phyloP scores from a whole-genome alignment of 2,329 filamentous ascomycete genomes.

The Dactylellina cionopaga region DNA sequence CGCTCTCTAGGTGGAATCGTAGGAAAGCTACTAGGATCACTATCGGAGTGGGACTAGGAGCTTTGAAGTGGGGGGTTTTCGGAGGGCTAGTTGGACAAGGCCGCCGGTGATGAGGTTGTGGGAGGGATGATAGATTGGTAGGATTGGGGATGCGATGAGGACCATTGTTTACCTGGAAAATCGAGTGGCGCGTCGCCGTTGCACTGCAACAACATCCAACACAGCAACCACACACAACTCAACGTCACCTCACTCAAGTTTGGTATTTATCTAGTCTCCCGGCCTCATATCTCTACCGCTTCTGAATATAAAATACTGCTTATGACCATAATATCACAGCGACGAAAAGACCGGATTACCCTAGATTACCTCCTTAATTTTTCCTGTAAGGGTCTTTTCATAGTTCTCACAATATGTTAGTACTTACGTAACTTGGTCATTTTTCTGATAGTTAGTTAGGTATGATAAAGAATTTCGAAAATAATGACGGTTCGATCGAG shows the following conservation, averaged over 20 bases:
- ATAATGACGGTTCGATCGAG: too few species aligned
- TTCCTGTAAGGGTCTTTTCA: too few species aligned
- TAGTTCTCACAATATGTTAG: too few species aligned
- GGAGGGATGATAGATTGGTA: conserved; percentile 5
- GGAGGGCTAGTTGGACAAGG: neutral
- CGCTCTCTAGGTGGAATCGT: neutral
- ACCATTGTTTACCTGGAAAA: conserved; percentile 39
- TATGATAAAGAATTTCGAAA: too few species aligned
- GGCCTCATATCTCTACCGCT: too few species aligned
- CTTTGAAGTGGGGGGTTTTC: neutral
- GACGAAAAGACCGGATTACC: too few species aligned
- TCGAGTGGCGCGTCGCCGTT: conserved; percentile 38
- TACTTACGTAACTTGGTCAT: too few species aligned
- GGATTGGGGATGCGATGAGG: conserved; percentile 18
- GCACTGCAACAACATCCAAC: conserved; percentile 12
- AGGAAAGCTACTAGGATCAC: neutral
- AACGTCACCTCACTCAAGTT: neutral
- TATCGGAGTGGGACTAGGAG: neutral
- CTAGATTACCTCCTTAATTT: too few species aligned
- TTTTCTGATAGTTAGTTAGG: too few species aligned
- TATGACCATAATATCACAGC: too few species aligned
- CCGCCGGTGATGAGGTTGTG: neutral
- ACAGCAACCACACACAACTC: conserved; percentile 7
- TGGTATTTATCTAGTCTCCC: too few species aligned
- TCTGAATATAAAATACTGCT: too few species aligned